A percentile compares a stretch with the other conserved stretches of the same genome.
phyloP scores from a whole-genome alignment of 768 basidiomycete genomes.

The Kwoniella mangroviensis region DNA sequence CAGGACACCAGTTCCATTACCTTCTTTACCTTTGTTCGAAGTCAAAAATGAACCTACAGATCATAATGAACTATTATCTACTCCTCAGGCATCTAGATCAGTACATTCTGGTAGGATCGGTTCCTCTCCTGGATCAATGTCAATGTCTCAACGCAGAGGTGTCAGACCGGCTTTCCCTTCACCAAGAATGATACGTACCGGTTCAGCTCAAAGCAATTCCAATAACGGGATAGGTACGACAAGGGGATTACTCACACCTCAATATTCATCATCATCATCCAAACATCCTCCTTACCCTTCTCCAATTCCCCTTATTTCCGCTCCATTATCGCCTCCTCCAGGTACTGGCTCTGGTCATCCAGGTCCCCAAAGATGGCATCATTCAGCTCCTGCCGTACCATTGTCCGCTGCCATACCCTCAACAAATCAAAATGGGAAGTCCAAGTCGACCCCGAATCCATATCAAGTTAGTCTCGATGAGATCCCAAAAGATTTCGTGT shows the following conservation, averaged over 20 bases:
- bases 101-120: constrained; percentile 9
- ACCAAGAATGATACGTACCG: constrained; percentile 5
- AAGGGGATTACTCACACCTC: constrained; percentile 19
- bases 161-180: constrained; percentile 14
- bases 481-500: constrained; percentile 27
- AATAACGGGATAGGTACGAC: background rate
- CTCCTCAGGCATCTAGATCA: background rate
- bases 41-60: constrained; percentile 1
- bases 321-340: constrained; percentile 13
- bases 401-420: background rate
- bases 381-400: constrained; percentile 18
- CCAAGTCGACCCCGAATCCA: constrained; percentile 2
- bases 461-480: constrained; percentile 26
- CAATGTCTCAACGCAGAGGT: constrained; percentile 25
- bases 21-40: background rate
- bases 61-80: background rate
- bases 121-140: constrained; percentile 22
- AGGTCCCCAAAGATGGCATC: constrained; percentile 8
- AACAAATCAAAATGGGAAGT: background rate
- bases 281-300: constrained; percentile 16
- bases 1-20: constrained; percentile 3
- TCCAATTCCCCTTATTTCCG: constrained; percentile 7
- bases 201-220: background rate
- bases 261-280: constrained; percentile 10
- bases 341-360: background rate